These are phyloP conservation scores for Rhizodiscina lignyota DNA, from an alignment of 495 filamentous ascomycete species.

Conservation along the genomic window DNA sequence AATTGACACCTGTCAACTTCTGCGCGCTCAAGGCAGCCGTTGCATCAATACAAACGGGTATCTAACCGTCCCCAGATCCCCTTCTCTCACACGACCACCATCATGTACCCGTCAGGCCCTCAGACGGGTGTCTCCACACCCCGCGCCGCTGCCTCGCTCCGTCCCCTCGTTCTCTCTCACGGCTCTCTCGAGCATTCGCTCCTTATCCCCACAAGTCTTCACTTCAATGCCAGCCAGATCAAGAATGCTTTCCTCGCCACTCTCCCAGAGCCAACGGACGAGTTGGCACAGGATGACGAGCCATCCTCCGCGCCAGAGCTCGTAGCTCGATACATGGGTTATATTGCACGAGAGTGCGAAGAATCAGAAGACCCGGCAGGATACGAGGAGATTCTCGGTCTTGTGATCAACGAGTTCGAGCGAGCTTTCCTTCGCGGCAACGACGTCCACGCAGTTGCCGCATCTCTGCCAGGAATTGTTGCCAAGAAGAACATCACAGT, in stretches of 20 bases:
- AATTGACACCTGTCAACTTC: too few species aligned
- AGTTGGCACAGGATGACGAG: conserved; percentile 93
- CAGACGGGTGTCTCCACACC: conserved; percentile 94
- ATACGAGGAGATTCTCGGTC: conserved; percentile 73
- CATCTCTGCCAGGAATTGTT: conserved; percentile 69
- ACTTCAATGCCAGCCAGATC: conserved; percentile 88
- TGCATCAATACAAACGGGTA: too few species aligned
- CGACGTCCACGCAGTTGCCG: conserved; percentile 82
- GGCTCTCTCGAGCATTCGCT: conserved; percentile 91
- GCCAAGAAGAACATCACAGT: conserved; percentile 81
- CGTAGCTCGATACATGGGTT: conserved; percentile 80
- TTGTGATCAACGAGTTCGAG: conserved; percentile 89
- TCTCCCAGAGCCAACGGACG: conserved; percentile 80
- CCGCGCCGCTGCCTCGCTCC: conserved; percentile 70
- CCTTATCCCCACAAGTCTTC: conserved; percentile 80
- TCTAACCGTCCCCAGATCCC: too few species aligned
- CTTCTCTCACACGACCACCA: conserved; percentile 10
- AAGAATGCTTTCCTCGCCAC: conserved; percentile 73
- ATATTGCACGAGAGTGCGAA: conserved; percentile 69
- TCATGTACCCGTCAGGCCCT: conserved; percentile 80
- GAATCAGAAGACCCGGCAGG: conserved; percentile 81
- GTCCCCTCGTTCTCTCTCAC: conserved; percentile 76
- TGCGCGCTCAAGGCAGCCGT: too few species aligned
- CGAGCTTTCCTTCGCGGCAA: conserved; percentile 86
- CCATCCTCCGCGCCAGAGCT: conserved; percentile 84